Conservation (phyloP, 305 asterid species). For the Fraxinus greggii region DNA sequence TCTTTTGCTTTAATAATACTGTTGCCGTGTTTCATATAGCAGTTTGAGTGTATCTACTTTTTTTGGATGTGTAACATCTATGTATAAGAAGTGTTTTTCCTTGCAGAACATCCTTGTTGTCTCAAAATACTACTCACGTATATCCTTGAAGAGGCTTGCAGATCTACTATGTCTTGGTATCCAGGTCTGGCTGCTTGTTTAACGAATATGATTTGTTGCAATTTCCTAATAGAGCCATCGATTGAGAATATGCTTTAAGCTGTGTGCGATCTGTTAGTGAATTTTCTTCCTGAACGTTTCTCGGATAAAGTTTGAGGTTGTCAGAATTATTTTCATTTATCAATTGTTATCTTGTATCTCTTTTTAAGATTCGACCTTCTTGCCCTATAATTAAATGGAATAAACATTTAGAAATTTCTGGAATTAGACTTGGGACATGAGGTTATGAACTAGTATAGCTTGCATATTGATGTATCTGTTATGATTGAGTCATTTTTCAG, state of each 20-base stretch:
- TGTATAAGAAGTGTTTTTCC: slow-evolving; percentile 11
- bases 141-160: slow-evolving; percentile 86
- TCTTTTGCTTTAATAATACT: neutral
- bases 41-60: neutral
- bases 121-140: slow-evolving; percentile 81
- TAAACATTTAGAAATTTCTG: neutral
- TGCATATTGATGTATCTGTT: neutral
- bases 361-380: neutral
- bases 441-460: neutral
- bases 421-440: neutral
- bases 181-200: slow-evolving; percentile 48
- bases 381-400: neutral
- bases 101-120: slow-evolving; percentile 90
- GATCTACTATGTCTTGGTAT: slow-evolving; percentile 77
- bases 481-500: neutral
- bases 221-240: neutral
- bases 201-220: neutral
- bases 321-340: neutral
- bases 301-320: neutral
- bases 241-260: slow-evolving; percentile 1
- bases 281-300: neutral
- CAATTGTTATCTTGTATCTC: neutral
- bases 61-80: neutral
- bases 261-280: neutral
- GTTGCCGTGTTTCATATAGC: neutral